These are phyloP conservation scores for Cryoendolithus antarcticus DNA, from an alignment of 2,329 filamentous ascomycete species.

Conservation along the genomic window DNA sequence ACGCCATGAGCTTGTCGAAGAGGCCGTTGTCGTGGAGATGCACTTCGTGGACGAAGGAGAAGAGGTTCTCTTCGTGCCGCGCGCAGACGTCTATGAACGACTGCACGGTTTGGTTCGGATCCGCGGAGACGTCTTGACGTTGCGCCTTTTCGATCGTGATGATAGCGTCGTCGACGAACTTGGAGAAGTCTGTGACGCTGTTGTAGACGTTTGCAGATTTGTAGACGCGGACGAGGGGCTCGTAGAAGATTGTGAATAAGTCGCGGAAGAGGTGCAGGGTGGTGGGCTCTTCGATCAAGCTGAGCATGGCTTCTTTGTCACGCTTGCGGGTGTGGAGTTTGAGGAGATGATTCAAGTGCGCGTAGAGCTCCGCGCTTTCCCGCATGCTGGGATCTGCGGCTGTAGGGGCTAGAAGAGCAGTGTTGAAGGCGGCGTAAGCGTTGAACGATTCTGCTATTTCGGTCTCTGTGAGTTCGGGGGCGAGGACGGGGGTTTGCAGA, in stretches of 20 bases:
- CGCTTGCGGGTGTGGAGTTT: conserved; percentile 84
- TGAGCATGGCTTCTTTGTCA: conserved; percentile 95
- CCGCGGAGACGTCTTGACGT: conserved; percentile 71
- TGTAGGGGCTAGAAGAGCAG: conserved; percentile 55
- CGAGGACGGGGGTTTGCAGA: conserved; percentile 63
- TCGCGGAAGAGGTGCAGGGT: conserved; percentile 93
- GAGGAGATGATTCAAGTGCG: conserved; percentile 84
- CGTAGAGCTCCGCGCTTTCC: conserved; percentile 82
- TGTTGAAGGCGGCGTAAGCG: conserved; percentile 91
- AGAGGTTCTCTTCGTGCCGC: conserved; percentile 91
- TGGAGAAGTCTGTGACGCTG: conserved; percentile 90
- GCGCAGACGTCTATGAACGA: conserved; percentile 95
- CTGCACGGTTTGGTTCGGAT: conserved; percentile 96
- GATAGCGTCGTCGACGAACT: conserved; percentile 88
- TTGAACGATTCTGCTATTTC: conserved; percentile 84
- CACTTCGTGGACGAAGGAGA: conserved; percentile 98
- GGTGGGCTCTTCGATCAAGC: conserved; percentile 91
- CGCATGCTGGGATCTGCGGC: conserved; percentile 81
- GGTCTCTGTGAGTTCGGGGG: conserved; percentile 56
- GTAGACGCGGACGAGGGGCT: conserved; percentile 91
- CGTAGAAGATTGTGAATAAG: conserved; percentile 97
- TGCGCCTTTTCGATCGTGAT: conserved; percentile 59
- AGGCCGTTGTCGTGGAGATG: conserved; percentile 93
- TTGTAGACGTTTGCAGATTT: conserved; percentile 98
- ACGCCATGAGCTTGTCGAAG: conserved; percentile 91